phyloP scores from a whole-genome alignment of 352 stramenopile species.

The Pythium dissimile region DNA sequence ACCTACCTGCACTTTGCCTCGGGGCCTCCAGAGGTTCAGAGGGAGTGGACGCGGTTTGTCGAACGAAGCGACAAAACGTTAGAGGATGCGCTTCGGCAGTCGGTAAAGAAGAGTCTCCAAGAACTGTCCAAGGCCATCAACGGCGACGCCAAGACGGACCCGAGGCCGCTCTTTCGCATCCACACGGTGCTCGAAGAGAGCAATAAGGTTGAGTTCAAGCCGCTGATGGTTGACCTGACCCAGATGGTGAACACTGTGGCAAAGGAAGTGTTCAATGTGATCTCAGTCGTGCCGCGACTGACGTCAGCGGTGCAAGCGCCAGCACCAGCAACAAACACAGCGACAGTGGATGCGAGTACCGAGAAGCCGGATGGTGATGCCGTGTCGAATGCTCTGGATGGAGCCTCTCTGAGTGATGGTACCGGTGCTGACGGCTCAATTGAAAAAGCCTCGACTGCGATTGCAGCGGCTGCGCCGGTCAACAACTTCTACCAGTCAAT shows the following conservation, averaged over 20 bases:
- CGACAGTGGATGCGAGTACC: background rate
- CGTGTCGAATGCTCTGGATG: slow-evolving; percentile 12
- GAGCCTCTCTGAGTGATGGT: background rate
- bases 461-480: background rate
- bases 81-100: slow-evolving; percentile 87
- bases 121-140: slow-evolving; percentile 94
- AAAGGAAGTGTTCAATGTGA: slow-evolving; percentile 94
- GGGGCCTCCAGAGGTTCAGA: slow-evolving; percentile 87
- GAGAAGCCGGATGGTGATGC: slow-evolving; percentile 6
- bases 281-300: slow-evolving; percentile 89
- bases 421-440: background rate
- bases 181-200: slow-evolving; percentile 93
- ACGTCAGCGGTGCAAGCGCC: slow-evolving; percentile 43
- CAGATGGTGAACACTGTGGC: slow-evolving; percentile 94
- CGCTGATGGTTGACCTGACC: slow-evolving; percentile 92
- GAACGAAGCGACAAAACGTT: slow-evolving; percentile 89
- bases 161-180: slow-evolving; percentile 90
- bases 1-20: slow-evolving; percentile 91
- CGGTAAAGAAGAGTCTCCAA: slow-evolving; percentile 93
- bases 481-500: slow-evolving; percentile 93
- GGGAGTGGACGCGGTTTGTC: slow-evolving; percentile 91
- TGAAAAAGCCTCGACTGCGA: slow-evolving; percentile 11
- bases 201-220: slow-evolving; percentile 90
- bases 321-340: slow-evolving; percentile 18
- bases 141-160: slow-evolving; percentile 89